Percentiles rank a stretch among this genome's conserved stretches.
These are phyloP conservation scores for Globisporangium alternatum DNA, from an alignment of 352 stramenopile species.

Conservation along the genomic window DNA sequence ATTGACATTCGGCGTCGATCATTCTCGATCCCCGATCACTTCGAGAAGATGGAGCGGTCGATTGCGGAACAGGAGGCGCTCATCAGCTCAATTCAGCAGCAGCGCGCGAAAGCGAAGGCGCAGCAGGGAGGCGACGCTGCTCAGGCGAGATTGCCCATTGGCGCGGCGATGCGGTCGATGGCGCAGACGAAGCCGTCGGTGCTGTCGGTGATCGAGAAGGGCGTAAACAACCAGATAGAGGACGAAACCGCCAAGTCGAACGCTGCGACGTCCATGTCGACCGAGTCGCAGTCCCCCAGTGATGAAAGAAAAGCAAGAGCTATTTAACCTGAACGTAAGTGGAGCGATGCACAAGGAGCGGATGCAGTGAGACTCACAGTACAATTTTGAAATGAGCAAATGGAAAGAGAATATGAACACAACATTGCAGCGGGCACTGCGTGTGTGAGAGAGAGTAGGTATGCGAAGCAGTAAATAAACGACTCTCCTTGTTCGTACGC, in stretches of 20 bases:
- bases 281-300: not conserved
- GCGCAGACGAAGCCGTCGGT: not conserved
- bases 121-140: conserved; percentile 2
- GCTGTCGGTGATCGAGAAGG: not conserved
- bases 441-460: too few species aligned
- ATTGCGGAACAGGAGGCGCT: conserved; percentile 63
- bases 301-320: too few species aligned
- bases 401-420: too few species aligned
- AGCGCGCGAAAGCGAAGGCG: conserved; percentile 40
- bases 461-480: too few species aligned
- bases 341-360: too few species aligned
- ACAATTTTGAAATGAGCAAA: too few species aligned
- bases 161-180: conserved; percentile 22
- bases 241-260: not conserved
- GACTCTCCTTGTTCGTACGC: too few species aligned
- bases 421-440: too few species aligned
- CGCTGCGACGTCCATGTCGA: not conserved
- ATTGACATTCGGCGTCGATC: conserved; percentile 30
- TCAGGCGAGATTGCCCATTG: conserved; percentile 16
- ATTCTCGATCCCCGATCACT: conserved; percentile 45
- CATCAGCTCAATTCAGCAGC: conserved; percentile 50
- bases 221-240: not conserved
- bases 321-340: too few species aligned
- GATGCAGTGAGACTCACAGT: too few species aligned
- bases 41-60: conserved; percentile 58